A percentile compares a stretch with the other conserved stretches of the same genome.
phyloP scores from a whole-genome alignment of 495 filamentous ascomycete species.

The Bombardia bombarda region DNA sequence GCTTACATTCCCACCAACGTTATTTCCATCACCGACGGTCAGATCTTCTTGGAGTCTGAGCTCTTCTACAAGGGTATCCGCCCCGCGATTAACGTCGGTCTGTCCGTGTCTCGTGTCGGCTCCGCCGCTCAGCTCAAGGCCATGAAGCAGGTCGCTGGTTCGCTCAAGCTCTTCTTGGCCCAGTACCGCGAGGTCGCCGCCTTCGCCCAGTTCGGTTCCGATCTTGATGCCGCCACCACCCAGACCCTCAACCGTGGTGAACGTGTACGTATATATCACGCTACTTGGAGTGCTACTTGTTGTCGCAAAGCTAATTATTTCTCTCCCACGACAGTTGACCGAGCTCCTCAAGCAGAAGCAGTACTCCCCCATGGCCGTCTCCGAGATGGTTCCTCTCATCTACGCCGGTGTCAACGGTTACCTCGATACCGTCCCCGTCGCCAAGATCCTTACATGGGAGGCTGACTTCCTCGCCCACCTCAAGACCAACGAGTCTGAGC shows the following conservation, averaged over 20 bases:
- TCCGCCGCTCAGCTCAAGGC: slow-evolving; percentile 99
- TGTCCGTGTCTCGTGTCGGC: slow-evolving; percentile 99
- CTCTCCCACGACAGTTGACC: slow-evolving; percentile 48
- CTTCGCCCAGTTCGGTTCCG: slow-evolving; percentile 99
- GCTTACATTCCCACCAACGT: slow-evolving; percentile 99
- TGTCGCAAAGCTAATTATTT: slow-evolving; percentile 24
- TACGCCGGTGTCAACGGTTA: slow-evolving; percentile 98
- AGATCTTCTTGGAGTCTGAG: slow-evolving; percentile 99
- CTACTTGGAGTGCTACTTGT: not conserved
- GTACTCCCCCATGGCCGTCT: slow-evolving; percentile 96
- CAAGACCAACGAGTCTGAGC: slow-evolving; percentile 77
- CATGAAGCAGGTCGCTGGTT: slow-evolving; percentile 99
- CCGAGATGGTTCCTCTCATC: slow-evolving; percentile 99
- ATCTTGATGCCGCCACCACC: slow-evolving; percentile 98
- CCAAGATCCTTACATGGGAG: slow-evolving; percentile 86
- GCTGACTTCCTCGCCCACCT: slow-evolving; percentile 86
- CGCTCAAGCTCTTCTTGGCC: slow-evolving; percentile 99
- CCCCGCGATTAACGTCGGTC: slow-evolving; percentile 99
- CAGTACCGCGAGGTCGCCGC: slow-evolving; percentile 99
- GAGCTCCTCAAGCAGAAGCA: slow-evolving; percentile 99
- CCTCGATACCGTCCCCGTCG: slow-evolving; percentile 79
- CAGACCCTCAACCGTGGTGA: slow-evolving; percentile 98
- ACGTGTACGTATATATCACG: slow-evolving; percentile 55
- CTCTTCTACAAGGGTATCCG: slow-evolving; percentile 99
- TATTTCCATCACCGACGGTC: slow-evolving; percentile 99